A percentile compares a stretch with the other conserved stretches of the same genome.
Conservation (phyloP, 768 basidiomycete genomes). For the Kwoniella botswanensis region DNA sequence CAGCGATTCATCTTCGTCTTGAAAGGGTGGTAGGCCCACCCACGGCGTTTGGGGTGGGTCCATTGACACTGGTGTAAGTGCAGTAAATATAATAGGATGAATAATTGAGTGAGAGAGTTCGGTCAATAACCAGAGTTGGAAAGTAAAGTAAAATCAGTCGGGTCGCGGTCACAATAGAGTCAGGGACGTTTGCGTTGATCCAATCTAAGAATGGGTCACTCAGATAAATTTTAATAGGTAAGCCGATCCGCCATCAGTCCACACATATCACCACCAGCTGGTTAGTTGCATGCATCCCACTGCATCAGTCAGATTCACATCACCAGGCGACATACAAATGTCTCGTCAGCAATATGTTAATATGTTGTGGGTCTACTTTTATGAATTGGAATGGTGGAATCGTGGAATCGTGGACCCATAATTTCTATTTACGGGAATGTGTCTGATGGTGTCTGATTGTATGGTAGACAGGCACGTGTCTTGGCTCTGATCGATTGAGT, state of each 20-base stretch:
- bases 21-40: conserved; percentile 8
- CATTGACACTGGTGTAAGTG: not conserved
- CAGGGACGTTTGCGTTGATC: conserved; percentile 4
- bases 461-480: not conserved
- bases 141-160: conserved; percentile 23
- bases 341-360: too few relatives aligned
- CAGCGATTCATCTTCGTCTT: conserved; percentile 19
- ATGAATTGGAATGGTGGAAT: not conserved
- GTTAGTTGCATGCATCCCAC: not conserved
- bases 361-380: not conserved
- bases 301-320: not conserved
- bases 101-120: too few relatives aligned
- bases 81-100: too few relatives aligned
- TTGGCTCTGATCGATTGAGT: not conserved
- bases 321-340: too few relatives aligned
- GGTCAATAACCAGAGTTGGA: too few relatives aligned
- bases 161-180: not conserved
- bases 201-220: not conserved
- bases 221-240: not conserved
- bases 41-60: conserved; percentile 19
- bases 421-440: not conserved
- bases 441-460: not conserved
- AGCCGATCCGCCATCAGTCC: not conserved
- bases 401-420: not conserved
- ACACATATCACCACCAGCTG: not conserved